phyloP scores from a whole-genome alignment of 2,329 filamentous ascomycete species.

The Cladosporium austrohemisphaericum region DNA sequence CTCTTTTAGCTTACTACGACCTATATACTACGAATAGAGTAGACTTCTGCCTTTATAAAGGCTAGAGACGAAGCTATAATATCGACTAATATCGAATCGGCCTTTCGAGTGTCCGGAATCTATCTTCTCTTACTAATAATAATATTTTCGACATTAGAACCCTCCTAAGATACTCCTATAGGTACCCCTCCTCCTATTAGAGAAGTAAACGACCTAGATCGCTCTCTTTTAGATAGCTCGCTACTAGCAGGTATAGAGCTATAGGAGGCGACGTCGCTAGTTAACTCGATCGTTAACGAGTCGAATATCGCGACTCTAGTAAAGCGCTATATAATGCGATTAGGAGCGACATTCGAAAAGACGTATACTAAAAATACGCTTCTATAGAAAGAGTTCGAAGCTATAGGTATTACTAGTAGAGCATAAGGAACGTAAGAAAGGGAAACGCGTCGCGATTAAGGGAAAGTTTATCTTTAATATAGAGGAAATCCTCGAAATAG shows the following conservation, averaged over 20 bases:
- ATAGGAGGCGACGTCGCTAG: background rate
- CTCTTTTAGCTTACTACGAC: background rate
- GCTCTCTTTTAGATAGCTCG: background rate
- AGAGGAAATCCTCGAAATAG: too few species aligned
- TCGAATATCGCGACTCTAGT: background rate
- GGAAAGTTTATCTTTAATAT: too few species aligned
- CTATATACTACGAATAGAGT: constrained; percentile 2
- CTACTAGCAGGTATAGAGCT: background rate
- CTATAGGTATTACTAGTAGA: too few species aligned
- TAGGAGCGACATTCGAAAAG: background rate
- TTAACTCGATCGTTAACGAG: background rate
- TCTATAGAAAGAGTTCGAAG: background rate
- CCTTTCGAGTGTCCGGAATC: constrained; percentile 9
- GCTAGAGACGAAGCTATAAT: constrained; percentile 8
- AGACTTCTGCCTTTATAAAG: background rate
- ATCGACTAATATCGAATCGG: constrained; percentile 1
- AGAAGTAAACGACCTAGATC: background rate
- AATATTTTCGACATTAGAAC: background rate
- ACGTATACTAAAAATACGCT: background rate
- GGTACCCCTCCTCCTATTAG: background rate
- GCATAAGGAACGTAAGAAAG: too few species aligned
- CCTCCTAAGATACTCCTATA: background rate
- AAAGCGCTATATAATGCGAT: constrained; percentile 9
- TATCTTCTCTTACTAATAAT: constrained; percentile 7
- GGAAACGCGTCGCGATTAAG: too few species aligned